Percentiles rank a stretch among this genome's conserved stretches.
Evolutionary conservation across 2,329 filamentous ascomycete species (phyloP).

Genomic region (Colletotrichum tofieldiae): DNA sequence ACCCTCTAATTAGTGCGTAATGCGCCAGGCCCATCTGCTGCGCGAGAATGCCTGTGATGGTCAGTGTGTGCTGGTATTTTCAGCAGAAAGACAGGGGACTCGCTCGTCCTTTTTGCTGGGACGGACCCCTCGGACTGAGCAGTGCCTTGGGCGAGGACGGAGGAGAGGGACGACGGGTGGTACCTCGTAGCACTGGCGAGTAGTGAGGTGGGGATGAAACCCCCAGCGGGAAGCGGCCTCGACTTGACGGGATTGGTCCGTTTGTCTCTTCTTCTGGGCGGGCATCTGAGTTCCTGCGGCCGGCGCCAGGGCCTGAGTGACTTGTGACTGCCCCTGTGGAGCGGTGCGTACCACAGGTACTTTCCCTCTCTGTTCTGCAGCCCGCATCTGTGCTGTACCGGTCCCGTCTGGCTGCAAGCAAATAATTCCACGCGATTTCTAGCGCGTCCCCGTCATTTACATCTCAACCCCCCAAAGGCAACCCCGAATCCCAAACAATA

Average conservation of each 20-base stretch:
- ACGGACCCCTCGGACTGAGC: constrained; percentile 17
- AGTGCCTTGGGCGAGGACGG: constrained; percentile 2
- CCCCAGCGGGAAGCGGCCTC: constrained; percentile 17
- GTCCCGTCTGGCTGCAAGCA: constrained; percentile 27
- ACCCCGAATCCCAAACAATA: constrained; percentile 26
- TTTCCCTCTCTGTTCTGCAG: not conserved
- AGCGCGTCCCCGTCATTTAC: constrained; percentile 42
- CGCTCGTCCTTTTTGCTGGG: constrained; percentile 1
- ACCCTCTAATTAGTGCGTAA: constrained; percentile 32
- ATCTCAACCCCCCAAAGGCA: constrained; percentile 36
- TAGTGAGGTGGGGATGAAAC: constrained; percentile 39
- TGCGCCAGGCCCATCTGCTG: constrained; percentile 26
- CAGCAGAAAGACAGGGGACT: constrained; percentile 31
- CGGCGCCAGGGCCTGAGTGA: constrained; percentile 10
- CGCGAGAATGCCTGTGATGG: constrained; percentile 10
- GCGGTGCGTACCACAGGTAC: constrained; percentile 3
- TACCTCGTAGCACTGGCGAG: not conserved
- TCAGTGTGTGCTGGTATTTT: constrained; percentile 13
- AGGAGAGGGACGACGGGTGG: not conserved
- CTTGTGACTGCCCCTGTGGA: constrained; percentile 21
- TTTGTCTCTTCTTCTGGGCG: constrained; percentile 1
- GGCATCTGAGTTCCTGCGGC: not conserved
- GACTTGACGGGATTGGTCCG: constrained; percentile 17
- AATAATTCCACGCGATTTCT: constrained; percentile 43
- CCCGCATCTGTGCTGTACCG: constrained; percentile 25